These are phyloP conservation scores for Penicillium sp. DNA, from an alignment of 2,329 filamentous ascomycete genomes.

Conservation along the genomic window DNA sequence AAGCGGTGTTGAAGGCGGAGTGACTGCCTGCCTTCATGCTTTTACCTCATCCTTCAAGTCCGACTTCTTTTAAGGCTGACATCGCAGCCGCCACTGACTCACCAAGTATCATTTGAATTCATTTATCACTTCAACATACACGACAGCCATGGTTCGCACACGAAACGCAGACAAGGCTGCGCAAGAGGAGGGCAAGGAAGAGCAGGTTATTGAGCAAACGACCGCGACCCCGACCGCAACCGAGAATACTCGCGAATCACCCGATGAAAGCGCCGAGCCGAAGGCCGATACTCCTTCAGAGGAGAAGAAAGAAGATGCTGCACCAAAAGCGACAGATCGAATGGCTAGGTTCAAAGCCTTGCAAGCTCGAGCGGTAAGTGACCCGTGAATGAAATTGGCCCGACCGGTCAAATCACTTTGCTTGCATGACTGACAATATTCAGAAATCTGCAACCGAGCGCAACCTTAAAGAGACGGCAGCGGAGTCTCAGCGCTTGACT, in stretches of 20 bases:
- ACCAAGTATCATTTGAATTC: background rate
- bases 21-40: conserved; percentile 3
- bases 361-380: conserved; percentile 69
- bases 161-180: conserved; percentile 16
- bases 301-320: conserved; percentile 26
- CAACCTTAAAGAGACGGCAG: conserved; percentile 81
- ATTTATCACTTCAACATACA: background rate
- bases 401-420: background rate
- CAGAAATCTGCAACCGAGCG: conserved; percentile 45
- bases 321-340: conserved; percentile 57
- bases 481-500: conserved; percentile 76
- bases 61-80: background rate
- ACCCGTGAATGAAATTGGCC: background rate
- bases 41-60: conserved; percentile 16
- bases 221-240: conserved; percentile 13
- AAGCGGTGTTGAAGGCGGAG: conserved; percentile 20
- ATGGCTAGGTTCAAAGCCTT: conserved; percentile 84
- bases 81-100: background rate
- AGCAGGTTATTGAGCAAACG: conserved; percentile 11
- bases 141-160: conserved; percentile 18
- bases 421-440: conserved; percentile 21
- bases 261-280: conserved; percentile 8
- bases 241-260: conserved; percentile 10
- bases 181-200: conserved; percentile 11
- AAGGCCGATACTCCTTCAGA: conserved; percentile 6